A percentile compares a stretch with the other conserved stretches of the same genome.
These are phyloP conservation scores for Capsella rubella DNA, from an alignment of 441 rosid species.

Conservation along the genomic window DNA sequence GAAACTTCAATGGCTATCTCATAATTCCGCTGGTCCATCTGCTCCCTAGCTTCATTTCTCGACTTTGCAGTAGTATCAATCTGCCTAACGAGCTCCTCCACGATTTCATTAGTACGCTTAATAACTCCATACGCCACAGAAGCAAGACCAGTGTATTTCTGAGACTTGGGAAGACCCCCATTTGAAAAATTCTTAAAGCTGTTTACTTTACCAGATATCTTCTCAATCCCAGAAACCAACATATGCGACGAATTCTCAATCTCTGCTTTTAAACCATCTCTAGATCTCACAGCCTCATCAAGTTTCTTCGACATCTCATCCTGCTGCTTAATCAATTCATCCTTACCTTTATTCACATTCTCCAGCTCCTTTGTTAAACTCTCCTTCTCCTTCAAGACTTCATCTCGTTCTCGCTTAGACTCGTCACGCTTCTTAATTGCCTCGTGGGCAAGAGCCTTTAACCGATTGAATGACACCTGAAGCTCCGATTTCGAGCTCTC, in stretches of 20 bases:
- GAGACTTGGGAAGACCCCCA: conserved; percentile 79
- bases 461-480: conserved; percentile 59
- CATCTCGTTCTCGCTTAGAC: conserved; percentile 69
- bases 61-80: conserved; percentile 62
- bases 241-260: conserved; percentile 83
- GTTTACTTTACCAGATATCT: conserved; percentile 83
- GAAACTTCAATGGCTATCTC: conserved; percentile 92
- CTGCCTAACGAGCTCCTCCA: conserved; percentile 87
- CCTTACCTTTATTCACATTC: conserved; percentile 55
- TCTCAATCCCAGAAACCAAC: conserved; percentile 95
- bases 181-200: conserved; percentile 73
- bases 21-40: conserved; percentile 87
- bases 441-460: conserved; percentile 80
- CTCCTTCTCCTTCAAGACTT: conserved; percentile 73
- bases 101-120: conserved; percentile 87
- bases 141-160: conserved; percentile 67
- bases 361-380: conserved; percentile 54
- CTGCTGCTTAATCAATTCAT: conserved; percentile 58
- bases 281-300: conserved; percentile 63
- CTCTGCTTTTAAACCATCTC: conserved; percentile 71
- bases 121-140: conserved; percentile 86
- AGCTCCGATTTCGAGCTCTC: conserved; percentile 79
- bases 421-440: conserved; percentile 86
- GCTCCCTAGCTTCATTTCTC: conserved; percentile 86
- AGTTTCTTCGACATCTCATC: conserved; percentile 60